Evolutionary conservation across 306 rosid genomes (phyloP), one percentile per base, ranked within the genome.

Genomic region (Luffa aegyptiaca): DNA sequence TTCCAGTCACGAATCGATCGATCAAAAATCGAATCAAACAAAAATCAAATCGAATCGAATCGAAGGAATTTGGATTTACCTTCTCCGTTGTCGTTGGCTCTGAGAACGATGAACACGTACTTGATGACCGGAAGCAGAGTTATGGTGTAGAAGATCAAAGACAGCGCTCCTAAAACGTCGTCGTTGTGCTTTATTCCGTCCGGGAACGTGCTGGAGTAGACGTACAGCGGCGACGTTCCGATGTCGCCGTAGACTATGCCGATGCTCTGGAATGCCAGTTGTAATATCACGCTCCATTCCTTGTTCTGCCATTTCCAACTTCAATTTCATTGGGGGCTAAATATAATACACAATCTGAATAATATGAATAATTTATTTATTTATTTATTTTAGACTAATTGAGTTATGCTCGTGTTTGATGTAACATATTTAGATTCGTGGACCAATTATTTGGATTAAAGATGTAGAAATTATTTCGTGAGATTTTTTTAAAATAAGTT

Each of bases 221-320:
- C 87, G 55, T 78, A 84, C 5, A 84, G n/a, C 3, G 84, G 87
- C 10, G 87, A 84, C 3, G 84, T 84, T 13, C 84, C 82, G 18
- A 81, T 74, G 64, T 84, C 84, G 0, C 84, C 84, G 17, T 81
- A 84, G 18, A 78, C 87, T 21, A 84, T 36, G 8, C 87, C 84
- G 5, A 84, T 73, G 51, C 81, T 84, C 44, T 81, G 84, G 45
- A 84, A 73, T n/a, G 87, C 84, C 44, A 84, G 26, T 0, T n/a
- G 46, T 46, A 81, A 35, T 26, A 84, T 74, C 31, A 65, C 52
- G 6, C 65, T n/a, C 87, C 87, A 78, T 1, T 66, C 12, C 6
- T n/a, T 5, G 5, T 5, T 70, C 82, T 82, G 46, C 61, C 17
- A 14, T 14, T 14, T 10, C 52, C 52, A 10, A 46, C 14, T 46